Conservation (phyloP, 2,329 filamentous ascomycete genomes). For the Phialophora verrucosa region DNA sequence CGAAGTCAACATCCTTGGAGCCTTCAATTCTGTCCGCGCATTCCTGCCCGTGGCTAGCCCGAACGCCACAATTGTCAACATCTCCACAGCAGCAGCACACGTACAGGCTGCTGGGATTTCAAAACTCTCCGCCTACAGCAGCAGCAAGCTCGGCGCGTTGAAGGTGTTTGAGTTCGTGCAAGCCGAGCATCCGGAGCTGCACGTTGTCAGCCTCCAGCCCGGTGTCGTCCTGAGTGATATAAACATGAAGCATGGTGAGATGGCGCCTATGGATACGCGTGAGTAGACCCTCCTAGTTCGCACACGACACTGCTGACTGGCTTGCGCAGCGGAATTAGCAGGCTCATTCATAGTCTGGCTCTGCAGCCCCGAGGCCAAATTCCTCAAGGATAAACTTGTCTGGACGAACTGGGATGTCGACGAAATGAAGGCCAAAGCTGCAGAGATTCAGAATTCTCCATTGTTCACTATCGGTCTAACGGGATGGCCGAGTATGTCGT, state of each 20-base stretch:
- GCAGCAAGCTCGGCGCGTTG: slow-evolving; percentile 50
- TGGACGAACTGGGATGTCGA: slow-evolving; percentile 61
- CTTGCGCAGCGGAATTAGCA: slow-evolving; percentile 31
- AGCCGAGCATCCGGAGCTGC: slow-evolving; percentile 48
- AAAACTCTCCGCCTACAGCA: slow-evolving; percentile 44
- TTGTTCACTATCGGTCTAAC: slow-evolving; percentile 4
- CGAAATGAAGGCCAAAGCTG: slow-evolving; percentile 52
- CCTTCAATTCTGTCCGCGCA: slow-evolving; percentile 27
- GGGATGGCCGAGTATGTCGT: slow-evolving; percentile 15
- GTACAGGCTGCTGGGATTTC: slow-evolving; percentile 1
- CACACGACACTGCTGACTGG: neutral
- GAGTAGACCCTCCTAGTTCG: neutral
- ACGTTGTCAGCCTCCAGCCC: slow-evolving; percentile 53
- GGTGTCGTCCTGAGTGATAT: slow-evolving; percentile 41
- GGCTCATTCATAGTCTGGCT: slow-evolving; percentile 55
- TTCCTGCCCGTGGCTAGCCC: slow-evolving; percentile 19
- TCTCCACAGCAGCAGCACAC: slow-evolving; percentile 20
- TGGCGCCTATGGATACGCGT: slow-evolving; percentile 13
- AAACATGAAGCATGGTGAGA: slow-evolving; percentile 14
- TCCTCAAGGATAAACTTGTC: slow-evolving; percentile 55
- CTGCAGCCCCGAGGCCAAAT: slow-evolving; percentile 53
- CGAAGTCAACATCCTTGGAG: slow-evolving; percentile 23
- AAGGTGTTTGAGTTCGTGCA: slow-evolving; percentile 52
- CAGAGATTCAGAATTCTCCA: slow-evolving; percentile 42
- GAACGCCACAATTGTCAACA: slow-evolving; percentile 20